phyloP scores from a whole-genome alignment of 2,329 filamentous ascomycete genomes.

The Clathrospora elynae region DNA sequence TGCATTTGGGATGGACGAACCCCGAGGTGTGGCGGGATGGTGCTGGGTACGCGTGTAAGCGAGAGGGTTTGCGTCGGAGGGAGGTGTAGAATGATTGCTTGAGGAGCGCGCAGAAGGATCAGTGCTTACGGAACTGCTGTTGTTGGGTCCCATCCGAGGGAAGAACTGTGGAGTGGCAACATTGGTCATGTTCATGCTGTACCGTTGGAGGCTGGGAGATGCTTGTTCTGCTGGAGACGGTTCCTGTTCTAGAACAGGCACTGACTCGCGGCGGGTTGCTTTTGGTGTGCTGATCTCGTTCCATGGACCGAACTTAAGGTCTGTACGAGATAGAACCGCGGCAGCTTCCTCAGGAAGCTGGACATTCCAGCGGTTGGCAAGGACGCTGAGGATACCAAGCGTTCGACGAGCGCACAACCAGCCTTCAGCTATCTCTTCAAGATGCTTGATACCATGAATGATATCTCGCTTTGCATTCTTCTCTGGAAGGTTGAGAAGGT shows the following conservation, averaged over 20 bases:
- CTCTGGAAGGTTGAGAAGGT: constrained; percentile 89
- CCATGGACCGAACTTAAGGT: constrained; percentile 76
- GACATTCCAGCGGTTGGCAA: constrained; percentile 88
- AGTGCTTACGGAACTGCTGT: constrained; percentile 28
- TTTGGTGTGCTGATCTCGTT: constrained; percentile 39
- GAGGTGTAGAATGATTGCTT: constrained; percentile 39
- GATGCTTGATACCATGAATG: constrained; percentile 84
- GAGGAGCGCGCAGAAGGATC: constrained; percentile 32
- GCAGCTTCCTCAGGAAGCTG: constrained; percentile 83
- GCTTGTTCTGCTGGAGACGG: constrained; percentile 29
- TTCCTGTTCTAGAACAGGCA: constrained; percentile 21
- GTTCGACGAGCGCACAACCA: constrained; percentile 91
- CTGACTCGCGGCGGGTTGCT: constrained; percentile 22
- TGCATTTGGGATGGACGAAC: constrained; percentile 19
- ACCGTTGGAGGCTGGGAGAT: constrained; percentile 37
- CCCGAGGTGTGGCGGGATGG: constrained; percentile 25
- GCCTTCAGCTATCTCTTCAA: constrained; percentile 93
- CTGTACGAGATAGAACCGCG: constrained; percentile 74
- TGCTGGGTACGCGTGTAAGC: constrained; percentile 42
- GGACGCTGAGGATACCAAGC: constrained; percentile 80
- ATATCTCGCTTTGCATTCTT: constrained; percentile 90
- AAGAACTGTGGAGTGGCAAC: constrained; percentile 35
- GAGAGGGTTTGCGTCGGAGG: constrained; percentile 37
- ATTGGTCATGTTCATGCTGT: constrained; percentile 36
- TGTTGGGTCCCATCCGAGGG: constrained; percentile 26